Percentiles rank a stretch among this genome's conserved stretches.
phyloP scores from a whole-genome alignment of 2,329 filamentous ascomycete genomes.

The Aspergillus pseudonomiae region DNA sequence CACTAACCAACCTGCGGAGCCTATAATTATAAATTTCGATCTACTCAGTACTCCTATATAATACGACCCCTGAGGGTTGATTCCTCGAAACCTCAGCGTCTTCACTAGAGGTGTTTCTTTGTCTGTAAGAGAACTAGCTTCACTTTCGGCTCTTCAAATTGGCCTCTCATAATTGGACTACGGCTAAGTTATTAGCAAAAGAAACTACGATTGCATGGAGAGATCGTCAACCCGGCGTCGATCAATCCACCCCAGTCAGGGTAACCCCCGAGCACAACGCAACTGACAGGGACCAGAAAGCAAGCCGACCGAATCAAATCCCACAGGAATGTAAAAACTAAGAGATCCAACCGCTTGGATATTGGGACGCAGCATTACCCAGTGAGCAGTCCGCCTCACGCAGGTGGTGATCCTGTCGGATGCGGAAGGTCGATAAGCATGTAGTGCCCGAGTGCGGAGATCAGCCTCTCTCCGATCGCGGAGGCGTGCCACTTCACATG shows the following conservation, averaged over 20 bases:
- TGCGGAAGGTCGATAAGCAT: not conserved
- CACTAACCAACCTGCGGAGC: not conserved
- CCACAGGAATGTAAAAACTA: not conserved
- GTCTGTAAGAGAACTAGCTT: not conserved
- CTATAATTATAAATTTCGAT: not conserved
- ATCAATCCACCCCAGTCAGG: not conserved
- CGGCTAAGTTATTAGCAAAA: not conserved
- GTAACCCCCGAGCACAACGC: not conserved
- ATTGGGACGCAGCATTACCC: not conserved
- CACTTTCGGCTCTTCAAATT: no score
- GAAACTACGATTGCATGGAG: not conserved
- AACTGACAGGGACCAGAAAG: not conserved
- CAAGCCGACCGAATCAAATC: not conserved
- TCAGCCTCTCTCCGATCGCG: slow-evolving; percentile 6
- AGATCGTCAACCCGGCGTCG: not conserved
- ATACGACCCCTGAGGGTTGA: not conserved
- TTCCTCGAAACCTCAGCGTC: not conserved
- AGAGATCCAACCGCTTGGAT: not conserved
- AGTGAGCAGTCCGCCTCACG: not conserved
- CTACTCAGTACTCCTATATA: not conserved
- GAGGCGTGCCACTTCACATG: slow-evolving; percentile 1
- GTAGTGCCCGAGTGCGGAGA: not conserved
- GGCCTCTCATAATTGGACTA: not conserved
- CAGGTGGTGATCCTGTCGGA: not conserved
- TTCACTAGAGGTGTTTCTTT: not conserved